A percentile compares a stretch with the other conserved stretches of the same genome.
Evolutionary conservation across 768 basidiomycete species (phyloP).

Genomic region (Termitomyces sp.): DNA sequence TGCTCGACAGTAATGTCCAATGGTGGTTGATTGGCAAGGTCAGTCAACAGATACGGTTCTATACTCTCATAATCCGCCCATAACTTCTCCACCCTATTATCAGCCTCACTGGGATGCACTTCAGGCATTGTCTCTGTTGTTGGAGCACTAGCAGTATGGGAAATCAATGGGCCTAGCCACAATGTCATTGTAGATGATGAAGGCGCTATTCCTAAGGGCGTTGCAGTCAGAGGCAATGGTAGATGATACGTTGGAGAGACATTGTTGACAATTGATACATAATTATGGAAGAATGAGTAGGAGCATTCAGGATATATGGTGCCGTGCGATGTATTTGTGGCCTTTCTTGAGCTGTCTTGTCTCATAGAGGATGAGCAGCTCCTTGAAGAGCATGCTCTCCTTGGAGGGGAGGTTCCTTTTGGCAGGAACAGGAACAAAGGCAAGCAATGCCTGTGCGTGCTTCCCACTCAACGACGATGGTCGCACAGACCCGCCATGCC

Average conservation of each 20-base stretch:
- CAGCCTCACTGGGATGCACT: constrained; percentile 70
- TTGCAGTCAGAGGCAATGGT: constrained; percentile 26
- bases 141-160: constrained; percentile 12
- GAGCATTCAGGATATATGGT: constrained; percentile 88
- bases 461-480: too few species aligned
- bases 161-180: constrained; percentile 26
- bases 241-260: constrained; percentile 42
- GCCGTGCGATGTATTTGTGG: constrained; percentile 67
- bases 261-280: constrained; percentile 76
- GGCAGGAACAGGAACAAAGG: too few species aligned
- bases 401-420: too few species aligned
- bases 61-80: constrained; percentile 86
- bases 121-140: constrained; percentile 25
- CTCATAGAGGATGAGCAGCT: too few species aligned
- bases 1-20: constrained; percentile 57
- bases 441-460: too few species aligned
- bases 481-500: too few species aligned
- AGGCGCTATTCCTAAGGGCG: constrained; percentile 24
- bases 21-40: constrained; percentile 36
- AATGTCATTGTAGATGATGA: constrained; percentile 26
- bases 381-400: too few species aligned
- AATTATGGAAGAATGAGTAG: constrained; percentile 92
- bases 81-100: constrained; percentile 74
- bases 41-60: constrained; percentile 60
- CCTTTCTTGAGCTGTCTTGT: too few species aligned